phyloP scores from a whole-genome alignment of 345 rosid species.

The Reutealis trisperma region DNA sequence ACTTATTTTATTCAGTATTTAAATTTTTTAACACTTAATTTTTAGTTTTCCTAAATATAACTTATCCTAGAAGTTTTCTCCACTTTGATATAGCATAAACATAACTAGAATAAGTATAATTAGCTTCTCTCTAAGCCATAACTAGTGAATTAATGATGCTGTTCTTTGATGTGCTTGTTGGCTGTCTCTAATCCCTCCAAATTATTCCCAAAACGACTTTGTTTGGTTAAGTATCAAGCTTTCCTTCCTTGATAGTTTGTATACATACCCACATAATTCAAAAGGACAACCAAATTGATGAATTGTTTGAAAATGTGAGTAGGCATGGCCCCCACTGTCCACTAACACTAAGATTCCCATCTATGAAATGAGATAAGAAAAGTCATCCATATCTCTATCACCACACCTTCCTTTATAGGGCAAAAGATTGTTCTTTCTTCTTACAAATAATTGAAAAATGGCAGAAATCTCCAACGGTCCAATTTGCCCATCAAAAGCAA shows the following conservation, averaged over 20 bases:
- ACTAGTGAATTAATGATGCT: too few species aligned
- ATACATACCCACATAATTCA: too few species aligned
- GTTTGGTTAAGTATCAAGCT: neutral
- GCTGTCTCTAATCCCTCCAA: too few species aligned
- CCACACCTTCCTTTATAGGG: neutral
- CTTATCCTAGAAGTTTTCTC: too few species aligned
- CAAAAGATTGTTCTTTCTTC: neutral
- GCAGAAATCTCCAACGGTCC: conserved; percentile 2
- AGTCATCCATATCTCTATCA: neutral
- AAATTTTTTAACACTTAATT: too few species aligned
- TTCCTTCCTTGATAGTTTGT: too few species aligned
- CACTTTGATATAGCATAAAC: too few species aligned
- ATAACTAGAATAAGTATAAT: too few species aligned
- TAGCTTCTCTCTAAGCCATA: too few species aligned
- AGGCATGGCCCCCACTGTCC: neutral
- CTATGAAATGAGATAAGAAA: neutral
- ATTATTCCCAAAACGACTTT: neutral
- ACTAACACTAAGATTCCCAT: conserved; percentile 3
- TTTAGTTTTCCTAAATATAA: too few species aligned
- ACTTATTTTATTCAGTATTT: too few species aligned
- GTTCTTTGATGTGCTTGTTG: too few species aligned
- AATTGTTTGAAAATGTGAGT: neutral
- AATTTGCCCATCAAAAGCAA: neutral
- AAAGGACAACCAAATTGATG: neutral
- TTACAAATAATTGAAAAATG: neutral